A percentile compares a stretch with the other conserved stretches of the same genome.
phyloP scores from a whole-genome alignment of 129 eudicot species.

The Centaurea solstitialis region DNA sequence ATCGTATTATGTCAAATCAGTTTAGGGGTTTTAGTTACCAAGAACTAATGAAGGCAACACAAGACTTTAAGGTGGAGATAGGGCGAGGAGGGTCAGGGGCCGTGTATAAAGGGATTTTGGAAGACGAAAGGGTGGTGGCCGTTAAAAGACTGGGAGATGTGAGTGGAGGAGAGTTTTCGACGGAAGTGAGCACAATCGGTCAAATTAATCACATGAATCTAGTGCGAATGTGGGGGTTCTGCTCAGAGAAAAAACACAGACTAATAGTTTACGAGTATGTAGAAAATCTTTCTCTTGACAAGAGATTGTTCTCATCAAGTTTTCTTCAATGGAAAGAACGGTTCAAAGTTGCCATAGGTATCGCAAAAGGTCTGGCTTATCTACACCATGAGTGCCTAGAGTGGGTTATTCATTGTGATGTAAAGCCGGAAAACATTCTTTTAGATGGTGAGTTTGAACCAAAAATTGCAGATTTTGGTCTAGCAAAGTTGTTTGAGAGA shows the following conservation, averaged over 20 bases:
- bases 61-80: slow-evolving; percentile 31
- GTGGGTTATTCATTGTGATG: slow-evolving; percentile 69
- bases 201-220: slow-evolving; percentile 45
- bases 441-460: slow-evolving; percentile 51
- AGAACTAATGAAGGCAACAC: not conserved
- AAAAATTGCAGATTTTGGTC: slow-evolving; percentile 63
- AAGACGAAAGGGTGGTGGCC: slow-evolving; percentile 50
- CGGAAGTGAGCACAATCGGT: slow-evolving; percentile 51
- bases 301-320: slow-evolving; percentile 34
- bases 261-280: slow-evolving; percentile 56
- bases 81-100: slow-evolving; percentile 26
- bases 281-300: slow-evolving; percentile 50
- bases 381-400: slow-evolving; percentile 65
- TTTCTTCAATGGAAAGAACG: slow-evolving; percentile 46
- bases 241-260: slow-evolving; percentile 41
- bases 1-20: not conserved
- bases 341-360: slow-evolving; percentile 50
- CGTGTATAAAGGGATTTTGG: slow-evolving; percentile 21
- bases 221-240: slow-evolving; percentile 4
- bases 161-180: slow-evolving; percentile 41
- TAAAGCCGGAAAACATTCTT: slow-evolving; percentile 64
- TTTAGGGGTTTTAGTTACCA: not conserved
- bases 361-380: slow-evolving; percentile 58
- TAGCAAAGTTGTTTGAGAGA: slow-evolving; percentile 54
- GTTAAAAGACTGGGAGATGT: slow-evolving; percentile 43